These are phyloP conservation scores for Acanthamoeba sp. DNA, from an alignment of 208 protist species.

Conservation along the genomic window DNA sequence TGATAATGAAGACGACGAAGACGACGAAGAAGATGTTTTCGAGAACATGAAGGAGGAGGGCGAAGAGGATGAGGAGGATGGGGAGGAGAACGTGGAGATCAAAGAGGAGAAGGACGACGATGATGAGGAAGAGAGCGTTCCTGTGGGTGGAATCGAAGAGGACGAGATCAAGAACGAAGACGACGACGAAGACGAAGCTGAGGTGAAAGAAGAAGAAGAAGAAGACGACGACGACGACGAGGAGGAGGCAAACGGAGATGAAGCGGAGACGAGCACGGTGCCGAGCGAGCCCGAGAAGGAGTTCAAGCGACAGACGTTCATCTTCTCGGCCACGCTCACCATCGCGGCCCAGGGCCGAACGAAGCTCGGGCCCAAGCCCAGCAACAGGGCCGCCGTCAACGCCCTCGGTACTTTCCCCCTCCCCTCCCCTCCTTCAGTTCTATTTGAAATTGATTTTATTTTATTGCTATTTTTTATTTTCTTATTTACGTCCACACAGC, in stretches of 20 bases:
- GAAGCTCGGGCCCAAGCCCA: constrained; percentile 54
- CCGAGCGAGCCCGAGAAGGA: neutral
- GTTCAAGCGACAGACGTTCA: constrained; percentile 87
- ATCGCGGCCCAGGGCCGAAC: constrained; percentile 57
- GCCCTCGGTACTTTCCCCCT: neutral
- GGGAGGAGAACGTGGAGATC: neutral
- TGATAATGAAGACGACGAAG: constrained; percentile 65
- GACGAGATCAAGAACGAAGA: neutral
- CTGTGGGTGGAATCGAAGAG: neutral
- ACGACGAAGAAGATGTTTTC: constrained; percentile 74
- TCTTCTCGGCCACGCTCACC: constrained; percentile 90
- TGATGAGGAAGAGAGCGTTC: neutral
- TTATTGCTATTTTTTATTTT: too few species aligned
- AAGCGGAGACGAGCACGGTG: constrained; percentile 1
- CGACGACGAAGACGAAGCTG: constrained; percentile 65
- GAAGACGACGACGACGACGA: constrained; percentile 45
- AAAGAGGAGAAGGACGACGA: constrained; percentile 21
- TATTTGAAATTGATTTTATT: too few species aligned
- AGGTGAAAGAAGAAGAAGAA: neutral
- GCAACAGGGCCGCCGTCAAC: neutral
- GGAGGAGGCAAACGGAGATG: constrained; percentile 48
- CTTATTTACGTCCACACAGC: neutral
- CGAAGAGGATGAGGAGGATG: constrained; percentile 4
- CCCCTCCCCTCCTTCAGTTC: too few species aligned
- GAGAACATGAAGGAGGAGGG: constrained; percentile 40